Percentiles rank a stretch among this genome's conserved stretches.
These are phyloP conservation scores for Pythium monospermum DNA, from an alignment of 352 stramenopile genomes.

Conservation along the genomic window DNA sequence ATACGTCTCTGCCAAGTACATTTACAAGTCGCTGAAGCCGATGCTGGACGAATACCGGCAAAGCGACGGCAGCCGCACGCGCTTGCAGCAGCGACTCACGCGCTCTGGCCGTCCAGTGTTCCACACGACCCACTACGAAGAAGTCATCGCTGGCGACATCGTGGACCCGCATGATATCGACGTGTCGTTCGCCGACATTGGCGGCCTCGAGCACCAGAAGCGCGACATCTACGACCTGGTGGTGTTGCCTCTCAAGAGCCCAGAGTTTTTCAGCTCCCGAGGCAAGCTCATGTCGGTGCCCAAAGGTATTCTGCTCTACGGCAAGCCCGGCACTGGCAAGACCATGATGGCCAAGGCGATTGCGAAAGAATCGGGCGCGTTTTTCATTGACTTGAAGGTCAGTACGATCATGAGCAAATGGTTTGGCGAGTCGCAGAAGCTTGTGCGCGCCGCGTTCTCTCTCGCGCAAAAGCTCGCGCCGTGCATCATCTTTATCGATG, in stretches of 20 bases:
- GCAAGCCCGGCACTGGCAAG: constrained; percentile 84
- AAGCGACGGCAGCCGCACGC: constrained; percentile 54
- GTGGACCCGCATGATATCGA: constrained; percentile 92
- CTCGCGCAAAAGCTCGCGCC: constrained; percentile 93
- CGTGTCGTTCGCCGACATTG: constrained; percentile 93
- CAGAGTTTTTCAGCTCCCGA: constrained; percentile 89
- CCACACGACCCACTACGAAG: constrained; percentile 84
- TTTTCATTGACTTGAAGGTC: constrained; percentile 89
- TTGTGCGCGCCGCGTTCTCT: constrained; percentile 91
- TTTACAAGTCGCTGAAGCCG: constrained; percentile 82
- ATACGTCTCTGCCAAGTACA: constrained; percentile 76
- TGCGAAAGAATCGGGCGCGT: constrained; percentile 90
- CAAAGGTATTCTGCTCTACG: constrained; percentile 83
- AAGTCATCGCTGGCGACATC: constrained; percentile 92
- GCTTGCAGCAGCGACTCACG: constrained; percentile 67
- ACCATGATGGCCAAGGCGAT: constrained; percentile 94
- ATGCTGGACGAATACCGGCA: constrained; percentile 80
- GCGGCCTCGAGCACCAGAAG: constrained; percentile 94
- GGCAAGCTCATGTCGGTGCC: constrained; percentile 85
- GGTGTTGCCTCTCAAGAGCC: constrained; percentile 89
- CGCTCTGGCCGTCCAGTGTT: constrained; percentile 62
- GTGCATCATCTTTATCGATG: constrained; percentile 98
- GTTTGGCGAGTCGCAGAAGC: constrained; percentile 91
- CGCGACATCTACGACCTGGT: constrained; percentile 95
- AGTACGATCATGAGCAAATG: constrained; percentile 90